Base-by-base conservation (phyloP, 768 basidiomycete genomes). In the Hypsizygus marmoreus region DNA sequence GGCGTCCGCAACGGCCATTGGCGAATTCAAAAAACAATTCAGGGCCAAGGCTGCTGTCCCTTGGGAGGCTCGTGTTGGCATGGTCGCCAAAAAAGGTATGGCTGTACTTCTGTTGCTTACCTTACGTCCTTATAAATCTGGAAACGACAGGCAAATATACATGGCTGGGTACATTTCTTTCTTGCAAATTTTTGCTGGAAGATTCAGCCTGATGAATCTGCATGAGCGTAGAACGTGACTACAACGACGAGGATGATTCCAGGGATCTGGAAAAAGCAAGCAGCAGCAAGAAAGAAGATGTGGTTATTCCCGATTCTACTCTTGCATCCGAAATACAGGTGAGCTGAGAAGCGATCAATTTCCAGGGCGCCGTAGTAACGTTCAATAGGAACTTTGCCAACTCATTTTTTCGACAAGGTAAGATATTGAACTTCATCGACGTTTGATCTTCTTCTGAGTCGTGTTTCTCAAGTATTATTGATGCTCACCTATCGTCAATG, bases 21-120 rank as follows among this genome's bases (percentile, higher is more conserved):
- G n/a, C 13, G 75, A 77, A 51, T 84, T 83, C 63, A 80, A 79
- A 60, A 78, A 77, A 49, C 80, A 81, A 58, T 84, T 82, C 68
- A 80, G 69, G 59, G 51, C 68, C 1, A 84, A 84, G 58, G 68
- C 81, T 1, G 73, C 62, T 0, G 65, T 65, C 2, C 54, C 56
- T 29, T 84, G 82, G 82, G 76, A 78, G 49, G 45, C 69, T 11
- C 60, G 80, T 14, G 65, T 74, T 11, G 74, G 72, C 12, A 80
- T 80, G 79, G 63, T 67, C 3, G 62, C 79, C 22, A 77, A 75
- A 58, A 68, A 70, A 58, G 80, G 81, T 75, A 37, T 6, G 57
- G 50, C 19, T 8, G 10, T 12, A 14, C 2, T 23, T 22, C 0
- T 7, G n/a, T 32, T 29, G 24, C 31, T 50, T 34, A 12, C n/a